Evolutionary conservation across 495 filamentous ascomycete genomes (phyloP).

Genomic region (Penicillium malachiteum): DNA sequence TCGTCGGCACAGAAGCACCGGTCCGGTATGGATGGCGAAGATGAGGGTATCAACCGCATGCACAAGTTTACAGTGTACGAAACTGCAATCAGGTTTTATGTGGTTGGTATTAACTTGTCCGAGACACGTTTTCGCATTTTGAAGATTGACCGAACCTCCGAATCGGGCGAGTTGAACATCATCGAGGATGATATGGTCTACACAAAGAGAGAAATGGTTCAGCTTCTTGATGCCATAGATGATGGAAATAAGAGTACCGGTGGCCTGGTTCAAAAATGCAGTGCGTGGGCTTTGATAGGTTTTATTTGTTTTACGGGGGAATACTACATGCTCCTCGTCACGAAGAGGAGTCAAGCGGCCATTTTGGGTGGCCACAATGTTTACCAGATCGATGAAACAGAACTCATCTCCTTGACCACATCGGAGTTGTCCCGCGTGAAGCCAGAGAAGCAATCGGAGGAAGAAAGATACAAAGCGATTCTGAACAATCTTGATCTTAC

Average conservation of each 20-base stretch:
- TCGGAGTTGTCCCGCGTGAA: constrained; percentile 62
- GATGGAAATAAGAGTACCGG: constrained; percentile 91
- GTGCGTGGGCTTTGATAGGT: constrained; percentile 88
- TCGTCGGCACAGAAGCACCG: constrained; percentile 44
- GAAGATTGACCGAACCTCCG: constrained; percentile 88
- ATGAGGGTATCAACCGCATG: constrained; percentile 79
- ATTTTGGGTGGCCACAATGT: constrained; percentile 95
- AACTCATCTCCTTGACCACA: constrained; percentile 79
- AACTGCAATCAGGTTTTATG: constrained; percentile 86
- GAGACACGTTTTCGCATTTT: constrained; percentile 87
- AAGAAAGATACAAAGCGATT: constrained; percentile 83
- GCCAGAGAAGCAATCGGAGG: constrained; percentile 81
- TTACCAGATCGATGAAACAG: constrained; percentile 94
- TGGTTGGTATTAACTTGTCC: constrained; percentile 85
- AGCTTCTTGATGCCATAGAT: constrained; percentile 89
- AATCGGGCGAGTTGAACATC: constrained; percentile 76
- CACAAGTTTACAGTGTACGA: constrained; percentile 95
- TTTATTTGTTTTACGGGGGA: constrained; percentile 94
- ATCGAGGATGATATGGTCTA: constrained; percentile 95
- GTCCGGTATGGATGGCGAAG: constrained; percentile 56
- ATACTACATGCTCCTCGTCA: constrained; percentile 97
- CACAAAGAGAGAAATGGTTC: constrained; percentile 87
- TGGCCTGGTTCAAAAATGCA: constrained; percentile 87
- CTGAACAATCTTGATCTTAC: constrained; percentile 87
- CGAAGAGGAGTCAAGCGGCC: constrained; percentile 91